A percentile compares a stretch with the other conserved stretches of the same genome.
Conservation (phyloP, 306 rosid genomes). For the Trifolium dubium region DNA sequence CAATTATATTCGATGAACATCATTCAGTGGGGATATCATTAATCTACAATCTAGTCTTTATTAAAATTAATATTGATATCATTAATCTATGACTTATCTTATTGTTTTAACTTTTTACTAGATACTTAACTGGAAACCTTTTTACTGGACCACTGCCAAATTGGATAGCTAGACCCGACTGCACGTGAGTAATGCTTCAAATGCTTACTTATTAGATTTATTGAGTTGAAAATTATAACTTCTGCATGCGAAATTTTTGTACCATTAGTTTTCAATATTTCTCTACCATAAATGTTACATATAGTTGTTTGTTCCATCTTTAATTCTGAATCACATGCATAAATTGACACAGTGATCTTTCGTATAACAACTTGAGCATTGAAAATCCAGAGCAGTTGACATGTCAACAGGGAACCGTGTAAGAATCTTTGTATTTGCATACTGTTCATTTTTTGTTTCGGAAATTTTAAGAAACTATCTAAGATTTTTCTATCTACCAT, state of each 20-base stretch:
- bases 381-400: conserved; percentile 36
- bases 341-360: conserved; percentile 64
- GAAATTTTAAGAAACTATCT: conserved; percentile 28
- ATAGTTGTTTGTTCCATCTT: conserved; percentile 6
- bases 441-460: background rate
- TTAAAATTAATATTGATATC: too few relatives aligned
- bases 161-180: conserved; percentile 45
- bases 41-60: too few relatives aligned
- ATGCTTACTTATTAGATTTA: conserved; percentile 12
- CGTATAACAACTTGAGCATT: conserved; percentile 61
- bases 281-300: background rate
- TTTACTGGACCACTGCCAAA: conserved; percentile 61
- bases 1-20: too few relatives aligned
- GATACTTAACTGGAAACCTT: conserved; percentile 75
- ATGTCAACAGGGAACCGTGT: conserved; percentile 57
- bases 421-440: conserved; percentile 42
- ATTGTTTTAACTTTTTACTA: conserved; percentile 24
- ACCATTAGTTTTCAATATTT: background rate
- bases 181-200: conserved; percentile 54
- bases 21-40: too few relatives aligned
- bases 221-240: conserved; percentile 5
- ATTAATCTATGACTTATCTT: background rate
- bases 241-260: background rate
- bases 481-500: conserved; percentile 9
- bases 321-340: conserved; percentile 21